Conservation (phyloP, 2,329 filamentous ascomycete species). For the Cordyceps javanica region DNA sequence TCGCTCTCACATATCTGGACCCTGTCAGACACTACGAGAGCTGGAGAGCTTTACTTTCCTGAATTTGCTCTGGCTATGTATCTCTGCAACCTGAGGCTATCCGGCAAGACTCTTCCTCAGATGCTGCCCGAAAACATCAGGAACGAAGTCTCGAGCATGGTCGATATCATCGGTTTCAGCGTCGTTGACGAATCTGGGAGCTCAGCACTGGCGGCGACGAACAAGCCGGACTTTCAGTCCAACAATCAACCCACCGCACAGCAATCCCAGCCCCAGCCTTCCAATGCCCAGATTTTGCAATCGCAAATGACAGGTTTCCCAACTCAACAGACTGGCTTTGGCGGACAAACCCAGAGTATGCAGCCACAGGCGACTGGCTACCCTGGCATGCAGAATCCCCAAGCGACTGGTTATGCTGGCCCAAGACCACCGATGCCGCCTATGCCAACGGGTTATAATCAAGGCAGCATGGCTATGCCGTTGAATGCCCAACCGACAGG, state of each 20-base stretch:
- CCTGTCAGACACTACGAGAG: slow-evolving; percentile 90
- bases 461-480: slow-evolving; percentile 60
- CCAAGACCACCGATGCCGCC: slow-evolving; percentile 87
- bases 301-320: slow-evolving; percentile 49
- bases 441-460: slow-evolving; percentile 56
- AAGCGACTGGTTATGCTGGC: slow-evolving; percentile 74
- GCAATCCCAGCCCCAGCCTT: slow-evolving; percentile 68
- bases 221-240: slow-evolving; percentile 62
- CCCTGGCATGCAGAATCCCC: slow-evolving; percentile 45
- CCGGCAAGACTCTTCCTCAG: slow-evolving; percentile 73
- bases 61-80: slow-evolving; percentile 99
- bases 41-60: slow-evolving; percentile 91
- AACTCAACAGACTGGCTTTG: slow-evolving; percentile 48
- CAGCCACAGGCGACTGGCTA: slow-evolving; percentile 68
- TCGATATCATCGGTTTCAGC: slow-evolving; percentile 97
- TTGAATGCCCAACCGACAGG: slow-evolving; percentile 94
- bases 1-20: slow-evolving; percentile 93
- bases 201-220: slow-evolving; percentile 48
- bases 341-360: slow-evolving; percentile 51
- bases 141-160: slow-evolving; percentile 99
- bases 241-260: slow-evolving; percentile 51
- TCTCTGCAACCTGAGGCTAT: slow-evolving; percentile 88
- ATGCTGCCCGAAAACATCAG: slow-evolving; percentile 76
- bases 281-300: slow-evolving; percentile 60
- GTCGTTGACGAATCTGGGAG: slow-evolving; percentile 64